phyloP scores from a whole-genome alignment of 2,329 filamentous ascomycete species.

The Fusarium proliferatum region DNA sequence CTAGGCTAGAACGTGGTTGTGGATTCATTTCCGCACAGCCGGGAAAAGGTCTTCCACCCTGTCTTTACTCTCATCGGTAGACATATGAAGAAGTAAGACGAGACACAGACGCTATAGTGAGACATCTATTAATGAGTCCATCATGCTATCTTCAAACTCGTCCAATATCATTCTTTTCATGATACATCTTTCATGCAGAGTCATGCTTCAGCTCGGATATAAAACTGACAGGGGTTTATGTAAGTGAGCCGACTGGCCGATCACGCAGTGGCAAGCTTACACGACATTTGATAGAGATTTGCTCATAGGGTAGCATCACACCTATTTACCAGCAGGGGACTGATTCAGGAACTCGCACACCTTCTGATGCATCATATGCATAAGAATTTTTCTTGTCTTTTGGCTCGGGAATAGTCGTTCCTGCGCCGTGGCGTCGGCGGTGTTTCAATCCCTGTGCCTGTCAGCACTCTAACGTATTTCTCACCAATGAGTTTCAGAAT shows the following conservation, averaged over 20 bases:
- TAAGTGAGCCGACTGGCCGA: background rate
- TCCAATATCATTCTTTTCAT: background rate
- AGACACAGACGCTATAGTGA: background rate
- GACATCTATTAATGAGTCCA: background rate
- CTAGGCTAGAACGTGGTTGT: background rate
- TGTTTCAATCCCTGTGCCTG: conserved; percentile 3
- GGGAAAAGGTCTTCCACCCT: background rate
- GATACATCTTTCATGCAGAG: background rate
- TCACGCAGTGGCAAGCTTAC: background rate
- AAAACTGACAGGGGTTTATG: background rate
- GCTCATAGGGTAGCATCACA: background rate
- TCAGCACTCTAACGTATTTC: conserved; percentile 13
- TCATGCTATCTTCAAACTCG: background rate
- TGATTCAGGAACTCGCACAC: background rate
- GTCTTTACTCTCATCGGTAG: background rate
- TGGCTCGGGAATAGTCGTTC: background rate
- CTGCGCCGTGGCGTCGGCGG: conserved; percentile 5
- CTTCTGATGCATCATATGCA: background rate
- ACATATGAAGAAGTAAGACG: background rate
- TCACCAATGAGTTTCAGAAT: background rate
- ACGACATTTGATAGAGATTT: background rate
- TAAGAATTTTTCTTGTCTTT: background rate
- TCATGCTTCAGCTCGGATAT: background rate
- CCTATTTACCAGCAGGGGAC: background rate
- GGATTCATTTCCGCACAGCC: conserved; percentile 3